Evolutionary conservation across 306 rosid genomes (phyloP).

Genomic region (Pueraria montana): DNA sequence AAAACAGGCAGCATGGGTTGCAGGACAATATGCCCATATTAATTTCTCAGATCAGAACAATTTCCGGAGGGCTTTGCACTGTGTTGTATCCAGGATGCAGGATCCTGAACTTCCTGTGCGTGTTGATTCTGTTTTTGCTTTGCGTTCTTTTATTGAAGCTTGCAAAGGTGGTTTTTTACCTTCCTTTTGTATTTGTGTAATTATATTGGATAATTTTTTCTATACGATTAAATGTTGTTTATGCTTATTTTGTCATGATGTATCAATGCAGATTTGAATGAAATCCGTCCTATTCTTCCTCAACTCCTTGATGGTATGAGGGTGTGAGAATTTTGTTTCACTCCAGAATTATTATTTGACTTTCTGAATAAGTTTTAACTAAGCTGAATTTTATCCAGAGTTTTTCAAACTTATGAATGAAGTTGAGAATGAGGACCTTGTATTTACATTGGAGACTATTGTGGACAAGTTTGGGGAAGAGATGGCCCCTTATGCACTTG

Average conservation of each 20-base stretch:
- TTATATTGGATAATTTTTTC: constrained; percentile 1
- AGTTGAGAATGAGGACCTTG: constrained; percentile 98
- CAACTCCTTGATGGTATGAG: constrained; percentile 94
- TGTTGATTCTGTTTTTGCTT: constrained; percentile 93
- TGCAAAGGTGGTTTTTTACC: constrained; percentile 69
- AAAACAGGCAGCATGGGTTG: constrained; percentile 97
- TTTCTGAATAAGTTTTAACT: constrained; percentile 38
- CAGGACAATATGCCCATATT: constrained; percentile 93
- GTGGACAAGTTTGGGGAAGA: constrained; percentile 99
- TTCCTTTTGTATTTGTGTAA: background rate
- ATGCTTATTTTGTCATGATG: background rate
- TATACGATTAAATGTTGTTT: background rate
- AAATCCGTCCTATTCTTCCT: constrained; percentile 92
- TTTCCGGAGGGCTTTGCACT: constrained; percentile 84
- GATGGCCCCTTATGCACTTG: constrained; percentile 98
- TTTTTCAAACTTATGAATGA: constrained; percentile 98
- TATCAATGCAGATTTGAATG: constrained; percentile 79
- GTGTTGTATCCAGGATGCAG: constrained; percentile 91
- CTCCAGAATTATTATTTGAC: constrained; percentile 19
- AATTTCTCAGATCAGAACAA: constrained; percentile 88
- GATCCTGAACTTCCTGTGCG: constrained; percentile 98
- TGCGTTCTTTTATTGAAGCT: constrained; percentile 96
- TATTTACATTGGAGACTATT: constrained; percentile 95
- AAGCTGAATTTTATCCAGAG: constrained; percentile 58
- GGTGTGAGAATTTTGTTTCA: constrained; percentile 14